Evolutionary conservation across 2,329 filamentous ascomycete species (phyloP).

Genomic region (Emmonsiellopsis sp.): DNA sequence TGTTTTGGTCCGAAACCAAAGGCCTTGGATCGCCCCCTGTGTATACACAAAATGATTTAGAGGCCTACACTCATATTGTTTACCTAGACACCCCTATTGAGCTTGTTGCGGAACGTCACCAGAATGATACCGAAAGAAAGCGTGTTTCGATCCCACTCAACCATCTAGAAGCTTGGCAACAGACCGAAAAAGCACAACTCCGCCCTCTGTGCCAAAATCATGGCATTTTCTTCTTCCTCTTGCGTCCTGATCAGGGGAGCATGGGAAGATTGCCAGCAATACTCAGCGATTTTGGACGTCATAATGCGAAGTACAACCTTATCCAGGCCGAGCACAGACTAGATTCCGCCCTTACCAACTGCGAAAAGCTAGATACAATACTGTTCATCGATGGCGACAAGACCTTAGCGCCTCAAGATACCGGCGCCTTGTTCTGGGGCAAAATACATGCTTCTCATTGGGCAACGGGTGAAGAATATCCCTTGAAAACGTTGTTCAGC

Average conservation of each 20-base stretch:
- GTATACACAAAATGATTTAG: constrained; percentile 38
- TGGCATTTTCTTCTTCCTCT: constrained; percentile 39
- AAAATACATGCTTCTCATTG: constrained; percentile 5
- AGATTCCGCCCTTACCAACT: constrained; percentile 21
- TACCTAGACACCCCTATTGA: constrained; percentile 41
- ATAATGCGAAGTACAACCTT: constrained; percentile 34
- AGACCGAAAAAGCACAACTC: constrained; percentile 37
- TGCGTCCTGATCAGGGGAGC: constrained; percentile 11
- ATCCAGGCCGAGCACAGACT: constrained; percentile 21
- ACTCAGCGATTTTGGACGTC: constrained; percentile 30
- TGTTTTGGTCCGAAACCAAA: constrained; percentile 41
- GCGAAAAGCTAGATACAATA: constrained; percentile 31
- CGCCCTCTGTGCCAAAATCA: constrained; percentile 36
- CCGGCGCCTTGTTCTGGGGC: constrained; percentile 44
- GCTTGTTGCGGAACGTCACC: constrained; percentile 30
- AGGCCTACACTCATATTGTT: constrained; percentile 49
- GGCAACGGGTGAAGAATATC: not conserved
- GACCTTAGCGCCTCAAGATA: constrained; percentile 46
- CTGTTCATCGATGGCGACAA: constrained; percentile 52
- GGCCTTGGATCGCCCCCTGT: constrained; percentile 24
- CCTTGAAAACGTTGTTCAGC: constrained; percentile 40
- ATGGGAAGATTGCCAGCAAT: constrained; percentile 17
- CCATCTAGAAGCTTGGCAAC: constrained; percentile 42
- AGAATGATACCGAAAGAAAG: constrained; percentile 27
- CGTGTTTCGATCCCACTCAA: constrained; percentile 26